Conservation (phyloP, 345 rosid species). For the Firmiana major region DNA sequence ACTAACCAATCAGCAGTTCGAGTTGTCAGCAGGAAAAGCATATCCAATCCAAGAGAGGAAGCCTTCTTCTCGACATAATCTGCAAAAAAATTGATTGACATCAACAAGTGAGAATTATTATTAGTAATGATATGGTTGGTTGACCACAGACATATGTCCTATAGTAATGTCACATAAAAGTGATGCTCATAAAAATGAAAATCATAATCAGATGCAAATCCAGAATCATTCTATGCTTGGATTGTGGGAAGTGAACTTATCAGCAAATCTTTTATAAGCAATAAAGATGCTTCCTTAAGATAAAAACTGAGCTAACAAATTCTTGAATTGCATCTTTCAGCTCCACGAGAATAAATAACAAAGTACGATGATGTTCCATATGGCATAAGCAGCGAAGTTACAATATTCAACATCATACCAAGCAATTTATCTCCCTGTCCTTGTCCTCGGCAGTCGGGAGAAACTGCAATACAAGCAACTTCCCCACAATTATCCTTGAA, state of each 20-base stretch:
- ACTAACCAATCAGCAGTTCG: conserved; percentile 92
- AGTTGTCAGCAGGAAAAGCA: conserved; percentile 78
- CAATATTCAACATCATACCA: conserved; percentile 37
- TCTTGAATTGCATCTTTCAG: neutral
- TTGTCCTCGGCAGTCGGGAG: conserved; percentile 92
- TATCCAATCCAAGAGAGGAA: conserved; percentile 59
- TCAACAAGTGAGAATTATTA: neutral
- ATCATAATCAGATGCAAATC: neutral
- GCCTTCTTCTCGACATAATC: conserved; percentile 93
- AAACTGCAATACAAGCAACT: conserved; percentile 90
- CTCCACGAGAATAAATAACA: neutral
- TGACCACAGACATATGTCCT: neutral
- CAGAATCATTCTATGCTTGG: neutral
- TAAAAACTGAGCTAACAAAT: neutral
- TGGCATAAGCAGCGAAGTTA: neutral
- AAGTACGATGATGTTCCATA: neutral
- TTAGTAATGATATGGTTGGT: neutral
- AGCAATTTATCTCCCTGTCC: conserved; percentile 95
- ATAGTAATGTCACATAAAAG: neutral
- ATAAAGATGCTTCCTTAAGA: neutral
- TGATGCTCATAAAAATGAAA: neutral
- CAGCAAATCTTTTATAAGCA: neutral
- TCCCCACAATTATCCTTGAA: conserved; percentile 82
- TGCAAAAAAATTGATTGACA: conserved; percentile 28
- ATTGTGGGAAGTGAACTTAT: neutral